A percentile compares a stretch with the other conserved stretches of the same genome.
Evolutionary conservation across 1,139 yeast species (phyloP).

Genomic region (Suhomyces wounanorum): DNA sequence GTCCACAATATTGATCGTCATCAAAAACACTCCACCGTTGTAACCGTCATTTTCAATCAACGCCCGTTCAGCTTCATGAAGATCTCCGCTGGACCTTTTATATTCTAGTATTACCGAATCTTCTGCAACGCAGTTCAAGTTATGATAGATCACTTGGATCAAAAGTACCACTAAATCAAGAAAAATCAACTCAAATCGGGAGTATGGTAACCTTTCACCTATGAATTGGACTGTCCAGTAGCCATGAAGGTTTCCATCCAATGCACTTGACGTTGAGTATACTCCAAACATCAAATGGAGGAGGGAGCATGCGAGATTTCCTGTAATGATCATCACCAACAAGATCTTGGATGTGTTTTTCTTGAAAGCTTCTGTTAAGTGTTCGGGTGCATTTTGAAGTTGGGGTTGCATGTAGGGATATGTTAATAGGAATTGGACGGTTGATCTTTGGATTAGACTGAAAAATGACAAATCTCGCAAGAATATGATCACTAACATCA

Average conservation of each 20-base stretch:
- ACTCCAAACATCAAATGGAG: slow-evolving; percentile 36
- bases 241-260: slow-evolving; percentile 34
- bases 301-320: slow-evolving; percentile 29
- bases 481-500: slow-evolving; percentile 35
- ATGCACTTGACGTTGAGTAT: slow-evolving; percentile 18
- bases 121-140: slow-evolving; percentile 34
- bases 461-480: slow-evolving; percentile 40
- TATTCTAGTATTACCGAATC: slow-evolving; percentile 32
- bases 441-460: slow-evolving; percentile 28
- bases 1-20: slow-evolving; percentile 30
- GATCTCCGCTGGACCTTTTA: slow-evolving; percentile 5
- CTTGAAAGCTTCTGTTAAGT: slow-evolving; percentile 26
- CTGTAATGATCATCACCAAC: slow-evolving; percentile 26
- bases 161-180: slow-evolving; percentile 31
- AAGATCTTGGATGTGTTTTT: slow-evolving; percentile 32
- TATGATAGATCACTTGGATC: slow-evolving; percentile 35
- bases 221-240: slow-evolving; percentile 42
- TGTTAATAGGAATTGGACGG: slow-evolving; percentile 32
- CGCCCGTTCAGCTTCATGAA: slow-evolving; percentile 14
- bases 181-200: slow-evolving; percentile 28
- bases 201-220: slow-evolving; percentile 39
- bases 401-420: slow-evolving; percentile 23
- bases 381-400: neutral
- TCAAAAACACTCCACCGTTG: slow-evolving; percentile 39
- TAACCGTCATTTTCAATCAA: slow-evolving; percentile 40